Evolutionary conservation across 108 stramenopile genomes (phyloP), one percentile per base, ranked within the genome.

Genomic region (Cyclotella sp.): DNA sequence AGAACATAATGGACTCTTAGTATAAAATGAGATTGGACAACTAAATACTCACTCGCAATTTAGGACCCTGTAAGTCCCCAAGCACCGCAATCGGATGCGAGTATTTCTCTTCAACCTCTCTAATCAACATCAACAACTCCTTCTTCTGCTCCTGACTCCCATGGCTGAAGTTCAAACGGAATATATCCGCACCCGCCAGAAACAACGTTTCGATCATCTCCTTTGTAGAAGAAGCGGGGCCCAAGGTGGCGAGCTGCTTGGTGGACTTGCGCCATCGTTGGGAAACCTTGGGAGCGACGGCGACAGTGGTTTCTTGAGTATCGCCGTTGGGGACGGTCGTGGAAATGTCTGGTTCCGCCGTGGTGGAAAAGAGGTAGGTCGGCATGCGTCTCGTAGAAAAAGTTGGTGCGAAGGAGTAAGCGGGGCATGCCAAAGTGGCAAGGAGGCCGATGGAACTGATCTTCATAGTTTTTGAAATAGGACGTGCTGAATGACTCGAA

Each of bases 161-260:
- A 62, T 96, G 95, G 46, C 82, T 84, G 72, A 96, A 94, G 72
- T 96, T 96, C 64, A 96, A 82, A 42, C 95, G 94, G 81, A 94
- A 95, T 5, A 95, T 86, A 55, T 96, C 93, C 21, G 88, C 92
- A 44, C 95, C 95, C 7, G 92, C 90, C 26, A 92, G 76, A 82
- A 96, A 95, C 19, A 96, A 76, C 45, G 87, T 86, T 70, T 95
- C 93, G 58, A 96, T 88, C 92, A 91, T 89, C 79, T 91, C 93
- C 42, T 68, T 44, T 16, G 84, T 70, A 30, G 75, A 78, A 19
- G 90, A 93, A 21, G 93, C 93, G 34, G 93, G 95, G n/a, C 95
- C 93, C 18, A 96, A 63, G 12, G 95, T 96, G 27, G 93, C 92
- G 22, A 96, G 70, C 73, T 94, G 88, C 54, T 92, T 92, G 40